Percentiles rank a stretch among this genome's conserved stretches.
Evolutionary conservation across 2,329 filamentous ascomycete genomes (phyloP).

Genomic region (Coniosporium tulheliwenetii): DNA sequence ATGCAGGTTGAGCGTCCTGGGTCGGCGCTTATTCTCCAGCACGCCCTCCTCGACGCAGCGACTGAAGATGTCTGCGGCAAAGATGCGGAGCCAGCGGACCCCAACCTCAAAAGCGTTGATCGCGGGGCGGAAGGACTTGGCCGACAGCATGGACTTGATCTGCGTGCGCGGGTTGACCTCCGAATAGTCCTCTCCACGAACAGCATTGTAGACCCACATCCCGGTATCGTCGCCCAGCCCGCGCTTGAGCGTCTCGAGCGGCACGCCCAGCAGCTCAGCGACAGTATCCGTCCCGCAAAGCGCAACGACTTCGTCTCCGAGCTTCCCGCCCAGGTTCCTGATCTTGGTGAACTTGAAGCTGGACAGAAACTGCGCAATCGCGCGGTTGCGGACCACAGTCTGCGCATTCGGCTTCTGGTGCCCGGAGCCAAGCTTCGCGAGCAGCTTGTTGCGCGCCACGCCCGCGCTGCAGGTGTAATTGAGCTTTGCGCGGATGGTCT

Average conservation of each 20-base stretch:
- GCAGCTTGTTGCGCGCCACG: slow-evolving; percentile 80
- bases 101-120: slow-evolving; percentile 70
- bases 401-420: slow-evolving; percentile 91
- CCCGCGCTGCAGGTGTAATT: slow-evolving; percentile 88
- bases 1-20: slow-evolving; percentile 73
- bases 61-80: slow-evolving; percentile 79
- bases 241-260: slow-evolving; percentile 60
- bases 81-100: slow-evolving; percentile 75
- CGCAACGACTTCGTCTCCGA: slow-evolving; percentile 74
- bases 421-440: slow-evolving; percentile 83
- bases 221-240: slow-evolving; percentile 75
- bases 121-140: slow-evolving; percentile 81
- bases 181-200: slow-evolving; percentile 72
- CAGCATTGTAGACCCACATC: slow-evolving; percentile 67
- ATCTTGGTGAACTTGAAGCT: slow-evolving; percentile 92
- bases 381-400: slow-evolving; percentile 81
- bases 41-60: slow-evolving; percentile 83
- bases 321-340: slow-evolving; percentile 83
- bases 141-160: slow-evolving; percentile 94
- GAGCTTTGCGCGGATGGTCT: slow-evolving; percentile 50
- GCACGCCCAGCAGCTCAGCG: slow-evolving; percentile 54
- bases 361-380: slow-evolving; percentile 61
- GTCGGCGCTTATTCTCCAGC: slow-evolving; percentile 70
- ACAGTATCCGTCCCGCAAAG: slow-evolving; percentile 69
- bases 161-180: slow-evolving; percentile 84